Evolutionary conservation across 139 green algal genomes (phyloP).

Genomic region (Chlorella sp.): DNA sequence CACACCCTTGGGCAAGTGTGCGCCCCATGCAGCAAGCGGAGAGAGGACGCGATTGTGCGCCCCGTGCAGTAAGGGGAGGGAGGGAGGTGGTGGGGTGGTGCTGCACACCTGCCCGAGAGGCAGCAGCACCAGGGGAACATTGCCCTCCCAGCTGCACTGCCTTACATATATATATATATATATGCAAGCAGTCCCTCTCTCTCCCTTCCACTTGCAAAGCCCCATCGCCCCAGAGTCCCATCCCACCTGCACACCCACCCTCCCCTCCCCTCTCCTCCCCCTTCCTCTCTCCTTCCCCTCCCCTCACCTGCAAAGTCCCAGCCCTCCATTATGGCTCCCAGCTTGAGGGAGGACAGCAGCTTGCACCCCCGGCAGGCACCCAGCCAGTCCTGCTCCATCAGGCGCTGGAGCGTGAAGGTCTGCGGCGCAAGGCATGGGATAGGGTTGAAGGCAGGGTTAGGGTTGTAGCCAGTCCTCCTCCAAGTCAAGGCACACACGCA

Average conservation of each 20-base stretch:
- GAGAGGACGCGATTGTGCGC: no score
- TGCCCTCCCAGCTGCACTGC: neutral
- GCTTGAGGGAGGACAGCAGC: neutral
- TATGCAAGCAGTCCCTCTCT: no score
- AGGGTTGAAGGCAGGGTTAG: no score
- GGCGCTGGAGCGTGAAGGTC: constrained; percentile 29
- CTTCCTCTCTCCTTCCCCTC: neutral
- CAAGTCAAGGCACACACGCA: no score
- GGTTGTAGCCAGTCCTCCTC: no score
- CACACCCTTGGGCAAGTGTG: neutral
- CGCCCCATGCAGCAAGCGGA: no score
- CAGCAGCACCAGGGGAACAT: neutral
- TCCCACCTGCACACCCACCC: neutral
- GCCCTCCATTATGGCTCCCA: neutral
- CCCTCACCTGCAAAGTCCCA: neutral
- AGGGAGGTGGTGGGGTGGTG: no score
- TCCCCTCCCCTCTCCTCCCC: neutral
- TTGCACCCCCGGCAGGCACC: neutral
- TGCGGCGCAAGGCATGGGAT: no score
- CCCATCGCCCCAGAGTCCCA: neutral
- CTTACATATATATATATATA: no score
- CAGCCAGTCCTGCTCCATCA: constrained; percentile 23
- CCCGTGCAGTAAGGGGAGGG: no score
- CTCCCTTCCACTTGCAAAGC: no score
- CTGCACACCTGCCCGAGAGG: no score